phyloP scores from a whole-genome alignment of 495 filamentous ascomycete species.

The Hypoxylon cercidicola region DNA sequence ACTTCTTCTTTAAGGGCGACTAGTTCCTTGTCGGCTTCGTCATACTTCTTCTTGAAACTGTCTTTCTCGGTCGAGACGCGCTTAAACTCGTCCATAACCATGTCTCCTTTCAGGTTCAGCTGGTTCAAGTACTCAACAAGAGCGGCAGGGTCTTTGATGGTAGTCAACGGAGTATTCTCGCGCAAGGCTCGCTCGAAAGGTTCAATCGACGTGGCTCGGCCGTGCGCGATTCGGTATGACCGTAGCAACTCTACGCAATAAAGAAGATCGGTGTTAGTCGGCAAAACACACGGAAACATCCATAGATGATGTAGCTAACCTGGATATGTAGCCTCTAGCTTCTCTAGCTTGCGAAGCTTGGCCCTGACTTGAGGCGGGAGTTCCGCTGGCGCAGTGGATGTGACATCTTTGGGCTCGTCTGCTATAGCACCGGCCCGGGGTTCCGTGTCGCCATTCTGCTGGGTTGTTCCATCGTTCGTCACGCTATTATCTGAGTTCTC shows the following conservation, averaged over 20 bases:
- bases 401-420: conserved; percentile 22
- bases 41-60: conserved; percentile 76
- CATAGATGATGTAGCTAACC: conserved; percentile 60
- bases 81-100: conserved; percentile 94
- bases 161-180: conserved; percentile 90
- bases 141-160: conserved; percentile 84
- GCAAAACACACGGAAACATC: conserved; percentile 11
- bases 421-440: conserved; percentile 10
- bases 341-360: conserved; percentile 80
- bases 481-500: conserved; percentile 44
- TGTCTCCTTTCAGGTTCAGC: conserved; percentile 82
- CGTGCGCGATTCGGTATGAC: conserved; percentile 90
- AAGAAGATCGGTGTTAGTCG: conserved; percentile 6
- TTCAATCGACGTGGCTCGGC: conserved; percentile 84
- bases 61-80: conserved; percentile 84
- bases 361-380: conserved; percentile 78
- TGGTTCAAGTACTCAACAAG: conserved; percentile 95
- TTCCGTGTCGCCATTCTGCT: conserved; percentile 47
- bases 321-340: conserved; percentile 85
- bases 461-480: conserved; percentile 38
- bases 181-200: conserved; percentile 89
- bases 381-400: conserved; percentile 57
- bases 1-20: conserved; percentile 62
- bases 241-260: conserved; percentile 77
- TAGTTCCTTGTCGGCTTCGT: conserved; percentile 72